Conservation (phyloP, 164 flowering plant genomes). For the Magnolia sinica region DNA sequence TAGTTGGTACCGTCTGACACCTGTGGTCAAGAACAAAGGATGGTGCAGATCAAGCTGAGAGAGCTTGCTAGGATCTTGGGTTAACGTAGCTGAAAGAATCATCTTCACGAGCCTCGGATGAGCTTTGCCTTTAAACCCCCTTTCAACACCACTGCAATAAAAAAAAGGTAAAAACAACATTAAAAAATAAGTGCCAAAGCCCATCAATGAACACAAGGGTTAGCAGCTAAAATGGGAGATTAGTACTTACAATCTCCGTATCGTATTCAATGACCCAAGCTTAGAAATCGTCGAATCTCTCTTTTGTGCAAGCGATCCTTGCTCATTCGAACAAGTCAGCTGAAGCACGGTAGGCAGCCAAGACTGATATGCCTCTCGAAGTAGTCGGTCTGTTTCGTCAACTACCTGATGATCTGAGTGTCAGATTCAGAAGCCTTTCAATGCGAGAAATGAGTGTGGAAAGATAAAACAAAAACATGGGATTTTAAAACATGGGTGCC, state of each 20-base stretch:
- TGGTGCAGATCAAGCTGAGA: constrained; percentile 85
- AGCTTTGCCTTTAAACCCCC: constrained; percentile 73
- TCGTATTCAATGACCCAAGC: constrained; percentile 60
- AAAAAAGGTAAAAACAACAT: not conserved
- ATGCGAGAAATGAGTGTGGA: not conserved
- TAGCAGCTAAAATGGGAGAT: constrained; percentile 1
- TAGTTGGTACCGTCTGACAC: constrained; percentile 60
- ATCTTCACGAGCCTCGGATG: constrained; percentile 80
- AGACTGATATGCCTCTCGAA: constrained; percentile 91
- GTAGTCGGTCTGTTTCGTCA: constrained; percentile 86
- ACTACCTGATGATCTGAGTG: constrained; percentile 52
- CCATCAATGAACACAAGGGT: not conserved
- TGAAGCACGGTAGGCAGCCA: constrained; percentile 86
- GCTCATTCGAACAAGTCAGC: constrained; percentile 36
- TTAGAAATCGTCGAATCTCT: constrained; percentile 15
- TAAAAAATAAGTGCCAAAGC: not conserved
- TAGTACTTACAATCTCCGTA: constrained; percentile 58
- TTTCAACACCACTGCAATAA: constrained; percentile 68
- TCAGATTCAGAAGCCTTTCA: not conserved
- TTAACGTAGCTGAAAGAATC: constrained; percentile 86
- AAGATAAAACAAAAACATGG: not conserved
- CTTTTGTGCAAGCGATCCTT: constrained; percentile 18
- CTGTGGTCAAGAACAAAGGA: constrained; percentile 77
- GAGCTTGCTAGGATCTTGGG: constrained; percentile 92
- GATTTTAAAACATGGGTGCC: not conserved